These are phyloP conservation scores for Hygrocybe coccinea DNA, from an alignment of 768 basidiomycete genomes.

Conservation along the genomic window DNA sequence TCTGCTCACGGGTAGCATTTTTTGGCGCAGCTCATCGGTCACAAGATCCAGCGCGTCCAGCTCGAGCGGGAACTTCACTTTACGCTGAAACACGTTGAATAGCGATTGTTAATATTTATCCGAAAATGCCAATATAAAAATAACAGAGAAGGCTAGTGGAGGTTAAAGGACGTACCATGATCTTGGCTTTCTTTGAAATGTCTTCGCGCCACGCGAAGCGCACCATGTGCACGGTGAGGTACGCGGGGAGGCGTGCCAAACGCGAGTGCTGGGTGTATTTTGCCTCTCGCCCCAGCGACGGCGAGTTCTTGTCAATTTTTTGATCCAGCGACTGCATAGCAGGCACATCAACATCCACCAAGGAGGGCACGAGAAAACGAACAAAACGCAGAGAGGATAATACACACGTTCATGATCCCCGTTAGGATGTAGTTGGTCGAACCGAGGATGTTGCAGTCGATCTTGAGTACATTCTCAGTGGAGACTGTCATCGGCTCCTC, in stretches of 20 bases:
- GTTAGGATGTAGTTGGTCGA: conserved; percentile 84
- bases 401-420: conserved; percentile 76
- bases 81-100: conserved; percentile 45
- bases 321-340: conserved; percentile 69
- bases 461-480: conserved; percentile 74
- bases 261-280: conserved; percentile 77
- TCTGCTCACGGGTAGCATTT: conserved; percentile 64
- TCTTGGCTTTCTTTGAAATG: conserved; percentile 90
- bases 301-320: conserved; percentile 79
- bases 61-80: conserved; percentile 89
- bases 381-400: background rate
- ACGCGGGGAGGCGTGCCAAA: conserved; percentile 76
- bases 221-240: conserved; percentile 89
- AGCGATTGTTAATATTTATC: background rate
- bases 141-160: background rate
- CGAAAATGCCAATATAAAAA: background rate
- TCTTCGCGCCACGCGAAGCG: conserved; percentile 94
- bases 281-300: conserved; percentile 74
- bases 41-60: conserved; percentile 81
- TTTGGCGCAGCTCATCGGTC: conserved; percentile 71
- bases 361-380: background rate
- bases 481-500: conserved; percentile 66
- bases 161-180: conserved; percentile 91
- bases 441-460: conserved; percentile 88
- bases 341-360: background rate